These are phyloP conservation scores for Aspergillus terreus DNA, from an alignment of 2,329 filamentous ascomycete genomes.

Conservation along the genomic window DNA sequence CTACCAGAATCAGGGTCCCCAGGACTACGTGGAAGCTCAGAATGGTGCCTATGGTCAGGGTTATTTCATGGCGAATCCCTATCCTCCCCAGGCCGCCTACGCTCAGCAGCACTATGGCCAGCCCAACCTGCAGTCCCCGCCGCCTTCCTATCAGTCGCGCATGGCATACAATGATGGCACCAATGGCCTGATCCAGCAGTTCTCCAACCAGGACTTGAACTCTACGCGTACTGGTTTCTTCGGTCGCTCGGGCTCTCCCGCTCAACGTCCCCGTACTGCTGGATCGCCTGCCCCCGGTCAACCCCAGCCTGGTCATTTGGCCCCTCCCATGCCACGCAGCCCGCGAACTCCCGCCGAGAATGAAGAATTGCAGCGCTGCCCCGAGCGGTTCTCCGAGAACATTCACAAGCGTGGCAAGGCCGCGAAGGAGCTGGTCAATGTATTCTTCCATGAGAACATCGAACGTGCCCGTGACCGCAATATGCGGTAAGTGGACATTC, in stretches of 20 bases:
- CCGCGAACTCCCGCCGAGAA: slow-evolving; percentile 56
- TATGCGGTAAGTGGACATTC: slow-evolving; percentile 63
- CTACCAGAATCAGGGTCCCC: slow-evolving; percentile 57
- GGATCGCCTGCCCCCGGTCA: slow-evolving; percentile 54
- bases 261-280: slow-evolving; percentile 78
- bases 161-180: slow-evolving; percentile 68
- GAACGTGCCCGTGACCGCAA: slow-evolving; percentile 94
- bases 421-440: slow-evolving; percentile 62
- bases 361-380: slow-evolving; percentile 71
- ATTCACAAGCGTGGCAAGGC: slow-evolving; percentile 70
- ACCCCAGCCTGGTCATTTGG: slow-evolving; percentile 64
- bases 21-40: slow-evolving; percentile 57
- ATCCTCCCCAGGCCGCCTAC: slow-evolving; percentile 50
- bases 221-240: slow-evolving; percentile 68
- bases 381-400: slow-evolving; percentile 83
- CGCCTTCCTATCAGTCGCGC: slow-evolving; percentile 51
- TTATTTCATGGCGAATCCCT: slow-evolving; percentile 64
- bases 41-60: slow-evolving; percentile 41
- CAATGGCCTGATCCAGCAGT: slow-evolving; percentile 89
- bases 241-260: slow-evolving; percentile 64
- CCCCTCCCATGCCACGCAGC: slow-evolving; percentile 61
- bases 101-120: slow-evolving; percentile 51
- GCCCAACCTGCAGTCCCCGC: slow-evolving; percentile 53
- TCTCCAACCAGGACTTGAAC: slow-evolving; percentile 91
- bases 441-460: slow-evolving; percentile 98